Evolutionary conservation across 164 flowering plant species (phyloP), one percentile per base, ranked within the genome.

Genomic region (Sedum album): DNA sequence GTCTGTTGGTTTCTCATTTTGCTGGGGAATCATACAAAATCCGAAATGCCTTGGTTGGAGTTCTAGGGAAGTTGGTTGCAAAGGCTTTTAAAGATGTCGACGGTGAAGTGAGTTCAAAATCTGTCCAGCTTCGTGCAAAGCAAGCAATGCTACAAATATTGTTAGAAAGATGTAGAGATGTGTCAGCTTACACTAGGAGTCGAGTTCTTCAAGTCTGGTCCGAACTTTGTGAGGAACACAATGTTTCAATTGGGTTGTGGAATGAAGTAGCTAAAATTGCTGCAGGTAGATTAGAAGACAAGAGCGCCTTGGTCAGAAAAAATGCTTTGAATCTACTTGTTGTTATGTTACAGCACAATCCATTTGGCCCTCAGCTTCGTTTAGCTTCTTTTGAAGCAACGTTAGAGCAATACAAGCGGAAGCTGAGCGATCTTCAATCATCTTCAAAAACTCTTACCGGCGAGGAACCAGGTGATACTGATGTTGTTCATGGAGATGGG

Each of bases 201-300:
- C 85, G 90, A 63, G 99, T 90, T 67, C 97, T 95, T 76, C 99
- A 95, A 75, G 97, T 95, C 63, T 95, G 99, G 99, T 86, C 90
- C 72, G 99, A 95, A 71, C 79, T 95, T 35, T 95, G 99, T 70
- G 99, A 95, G 77, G 91, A 88, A 67, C 92, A 90, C 83, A 79
- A 93, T 51, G 80, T 95, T 69, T 82, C 96, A 31, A 90, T 95
- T 81, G 99, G 97, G 35, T 67, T 91, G 74, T 95, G 99, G 97
- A 92, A 90, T 79, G 94, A 95, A 79, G 91, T 95, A 70, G 92
- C 97, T 14, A 75, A 70, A 67, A 77, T 92, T 77, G 94, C 96
- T 77, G 86, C 96, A 63, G 97, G 97, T 71, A 87, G 99, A 72
- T 78, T 91, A 82, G 97, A 90, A 79, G 99, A 95, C 73, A 95